Evolutionary conservation across 176 grass and related monocot genomes (phyloP).

Genomic region (Rhynchospora pubera): DNA sequence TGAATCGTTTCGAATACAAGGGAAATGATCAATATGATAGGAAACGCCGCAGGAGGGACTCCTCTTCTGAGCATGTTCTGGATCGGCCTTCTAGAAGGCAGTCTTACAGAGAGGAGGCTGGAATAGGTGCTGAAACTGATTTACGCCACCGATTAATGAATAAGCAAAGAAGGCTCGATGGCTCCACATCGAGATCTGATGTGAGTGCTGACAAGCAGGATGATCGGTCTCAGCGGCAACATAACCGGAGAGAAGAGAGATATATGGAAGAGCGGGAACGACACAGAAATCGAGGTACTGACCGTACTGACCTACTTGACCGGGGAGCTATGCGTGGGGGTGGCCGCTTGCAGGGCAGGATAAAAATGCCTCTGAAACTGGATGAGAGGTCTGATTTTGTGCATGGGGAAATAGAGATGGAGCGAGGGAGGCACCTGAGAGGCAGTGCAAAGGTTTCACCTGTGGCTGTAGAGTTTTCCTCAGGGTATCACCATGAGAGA

Average conservation of each 20-base stretch:
- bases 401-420: constrained; percentile 43
- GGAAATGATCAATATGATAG: constrained; percentile 46
- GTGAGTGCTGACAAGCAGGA: constrained; percentile 47
- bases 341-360: constrained; percentile 68
- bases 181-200: constrained; percentile 26
- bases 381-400: constrained; percentile 35
- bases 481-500: constrained; percentile 31
- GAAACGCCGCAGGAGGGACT: constrained; percentile 45
- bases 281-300: constrained; percentile 8
- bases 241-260: constrained; percentile 35
- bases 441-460: constrained; percentile 42
- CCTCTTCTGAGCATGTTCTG: constrained; percentile 48
- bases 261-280: background rate
- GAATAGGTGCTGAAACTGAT: constrained; percentile 33
- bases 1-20: constrained; percentile 28
- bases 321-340: constrained; percentile 34
- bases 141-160: constrained; percentile 59
- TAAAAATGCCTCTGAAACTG: constrained; percentile 71
- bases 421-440: constrained; percentile 40
- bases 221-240: constrained; percentile 27
- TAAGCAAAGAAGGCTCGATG: constrained; percentile 60
- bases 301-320: constrained; percentile 25
- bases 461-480: constrained; percentile 24
- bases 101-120: constrained; percentile 25
- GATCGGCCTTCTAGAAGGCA: constrained; percentile 55